Base-by-base conservation (phyloP, 768 basidiomycete species). In the Leccinum barrowsii region DNA sequence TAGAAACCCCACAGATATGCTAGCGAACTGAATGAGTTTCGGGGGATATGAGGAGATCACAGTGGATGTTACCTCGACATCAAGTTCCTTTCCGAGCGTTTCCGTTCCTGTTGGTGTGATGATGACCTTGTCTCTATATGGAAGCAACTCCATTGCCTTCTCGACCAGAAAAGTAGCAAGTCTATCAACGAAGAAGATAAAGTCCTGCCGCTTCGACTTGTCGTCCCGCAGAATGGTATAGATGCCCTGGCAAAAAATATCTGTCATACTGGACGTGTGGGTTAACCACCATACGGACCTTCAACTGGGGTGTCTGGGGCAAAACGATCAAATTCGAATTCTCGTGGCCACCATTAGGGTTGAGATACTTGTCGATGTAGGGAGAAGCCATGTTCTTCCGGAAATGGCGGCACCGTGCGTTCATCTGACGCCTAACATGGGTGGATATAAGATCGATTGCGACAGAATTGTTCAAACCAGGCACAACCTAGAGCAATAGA, bases 381-480 rank as follows among this genome's bases (percentile, higher is more conserved):
- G 72, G 78, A 59, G 78, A 77, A 40, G 89, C 90, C 70, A 97
- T 84, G 67, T 85, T 82, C 60, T 82, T 81, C 15, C 94, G 78
- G 68, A 98, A 87, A 42, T 82, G 79, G 22, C 84, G 82, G 4
- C 86, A 81, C 4, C 95, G 86, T 55, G 92, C 89, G 52, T 86
- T 83, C 49, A 98, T 81, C 70, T 97, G 87, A 40, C 87, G 83
- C 26, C 86, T 83, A 57, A 98, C 85, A 68, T 98, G 97, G 2
- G 92, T 93, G 15, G 88, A 86, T 54, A 99, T 93, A 40, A 99
- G 79, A 59, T 97, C 95, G 55, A 97, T 94, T 4, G 96, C 94
- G 10, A 96, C 88, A 21, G 82, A 72, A 67, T 98, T 98, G 62
- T 93, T 85, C 3, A 84, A 84, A 3, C 96, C 96, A 2, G 95